Conservation (phyloP, 768 basidiomycete genomes). For the Trametes coccinea region DNA sequence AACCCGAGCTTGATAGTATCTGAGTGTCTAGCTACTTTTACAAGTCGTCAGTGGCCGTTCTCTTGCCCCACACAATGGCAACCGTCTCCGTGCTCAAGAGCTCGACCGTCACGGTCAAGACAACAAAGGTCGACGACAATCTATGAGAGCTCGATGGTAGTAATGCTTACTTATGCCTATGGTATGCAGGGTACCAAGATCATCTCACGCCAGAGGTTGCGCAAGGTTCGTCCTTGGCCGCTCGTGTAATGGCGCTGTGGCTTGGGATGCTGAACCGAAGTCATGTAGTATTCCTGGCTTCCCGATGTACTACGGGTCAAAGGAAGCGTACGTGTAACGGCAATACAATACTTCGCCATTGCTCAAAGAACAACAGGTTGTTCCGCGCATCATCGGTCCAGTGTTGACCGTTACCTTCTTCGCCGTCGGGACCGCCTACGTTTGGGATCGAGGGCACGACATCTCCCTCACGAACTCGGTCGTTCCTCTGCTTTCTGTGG, state of each 20-base stretch:
- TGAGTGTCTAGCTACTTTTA: too few relatives aligned
- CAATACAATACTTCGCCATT: background rate
- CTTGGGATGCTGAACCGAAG: background rate
- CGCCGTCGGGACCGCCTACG: conserved; percentile 60
- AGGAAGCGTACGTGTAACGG: conserved; percentile 62
- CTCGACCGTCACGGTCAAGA: conserved; percentile 11
- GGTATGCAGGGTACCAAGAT: conserved; percentile 24
- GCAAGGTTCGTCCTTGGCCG: conserved; percentile 22
- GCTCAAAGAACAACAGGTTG: conserved; percentile 49
- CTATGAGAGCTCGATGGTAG: too few relatives aligned
- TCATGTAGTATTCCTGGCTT: conserved; percentile 77
- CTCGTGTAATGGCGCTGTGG: too few relatives aligned
- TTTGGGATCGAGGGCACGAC: conserved; percentile 54
- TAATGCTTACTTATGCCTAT: background rate
- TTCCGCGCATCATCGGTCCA: conserved; percentile 72
- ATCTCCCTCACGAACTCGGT: conserved; percentile 79
- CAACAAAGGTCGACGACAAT: background rate
- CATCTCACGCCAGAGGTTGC: conserved; percentile 29
- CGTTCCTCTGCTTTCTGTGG: conserved; percentile 85
- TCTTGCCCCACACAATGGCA: background rate
- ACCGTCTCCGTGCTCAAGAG: conserved; percentile 13
- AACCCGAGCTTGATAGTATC: too few relatives aligned
- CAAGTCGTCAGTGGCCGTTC: background rate
- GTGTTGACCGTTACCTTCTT: conserved; percentile 84
- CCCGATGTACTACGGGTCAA: conserved; percentile 84